Evolutionary conservation across 2,329 filamentous ascomycete genomes (phyloP).

Genomic region (Shiraia sp.): DNA sequence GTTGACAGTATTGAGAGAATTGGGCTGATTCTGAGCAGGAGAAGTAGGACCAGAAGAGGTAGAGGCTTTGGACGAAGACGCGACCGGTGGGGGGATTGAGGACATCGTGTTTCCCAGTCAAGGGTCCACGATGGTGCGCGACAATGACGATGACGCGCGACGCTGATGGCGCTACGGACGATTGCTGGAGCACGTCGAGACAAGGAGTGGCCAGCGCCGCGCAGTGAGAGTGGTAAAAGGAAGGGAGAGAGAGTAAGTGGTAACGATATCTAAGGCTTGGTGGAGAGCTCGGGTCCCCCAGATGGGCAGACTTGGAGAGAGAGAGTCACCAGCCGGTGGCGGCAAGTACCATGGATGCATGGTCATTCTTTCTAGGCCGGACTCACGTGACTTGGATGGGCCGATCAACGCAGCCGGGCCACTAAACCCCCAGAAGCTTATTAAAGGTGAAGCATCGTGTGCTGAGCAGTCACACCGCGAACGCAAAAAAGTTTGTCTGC

Average conservation of each 20-base stretch:
- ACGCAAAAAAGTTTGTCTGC: no score
- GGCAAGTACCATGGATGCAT: no score
- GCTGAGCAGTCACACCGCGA: no score
- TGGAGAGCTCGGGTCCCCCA: background rate
- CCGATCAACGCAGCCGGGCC: no score
- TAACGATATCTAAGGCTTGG: conserved; percentile 4
- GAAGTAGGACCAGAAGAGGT: conserved; percentile 44
- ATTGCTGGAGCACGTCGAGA: conserved; percentile 6
- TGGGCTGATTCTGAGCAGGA: conserved; percentile 49
- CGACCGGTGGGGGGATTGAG: conserved; percentile 48
- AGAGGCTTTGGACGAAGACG: conserved; percentile 48
- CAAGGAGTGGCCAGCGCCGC: no score
- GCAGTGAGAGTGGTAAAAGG: background rate
- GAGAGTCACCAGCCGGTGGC: conserved; percentile 3
- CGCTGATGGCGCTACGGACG: background rate
- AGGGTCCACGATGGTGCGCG: conserved; percentile 26
- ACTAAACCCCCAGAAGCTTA: background rate
- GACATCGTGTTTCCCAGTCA: conserved; percentile 46
- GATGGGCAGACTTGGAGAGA: conserved; percentile 1
- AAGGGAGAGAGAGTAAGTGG: conserved; percentile 6
- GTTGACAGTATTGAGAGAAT: conserved; percentile 49
- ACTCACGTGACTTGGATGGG: no score
- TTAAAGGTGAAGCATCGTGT: no score
- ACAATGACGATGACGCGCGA: conserved; percentile 19
- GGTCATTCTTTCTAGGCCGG: no score